Conservation (phyloP, 768 basidiomycete genomes). For the Termitomyces sp. region DNA sequence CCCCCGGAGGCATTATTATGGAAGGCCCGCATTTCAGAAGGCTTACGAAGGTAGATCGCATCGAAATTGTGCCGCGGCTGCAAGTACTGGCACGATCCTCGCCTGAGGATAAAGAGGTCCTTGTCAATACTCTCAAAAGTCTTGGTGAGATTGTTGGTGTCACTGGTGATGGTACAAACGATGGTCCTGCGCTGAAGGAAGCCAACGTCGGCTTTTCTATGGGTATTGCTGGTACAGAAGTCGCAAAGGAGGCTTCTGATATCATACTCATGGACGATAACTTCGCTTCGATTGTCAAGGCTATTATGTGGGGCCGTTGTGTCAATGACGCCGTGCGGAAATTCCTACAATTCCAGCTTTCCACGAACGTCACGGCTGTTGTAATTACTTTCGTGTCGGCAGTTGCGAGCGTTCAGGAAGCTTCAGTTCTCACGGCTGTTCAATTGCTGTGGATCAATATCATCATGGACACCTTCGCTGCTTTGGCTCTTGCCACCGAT, state of each 20-base stretch:
- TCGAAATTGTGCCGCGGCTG: constrained; percentile 83
- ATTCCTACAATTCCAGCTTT: constrained; percentile 94
- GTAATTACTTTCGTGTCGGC: constrained; percentile 90
- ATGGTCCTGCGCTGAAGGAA: constrained; percentile 92
- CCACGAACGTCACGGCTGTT: constrained; percentile 94
- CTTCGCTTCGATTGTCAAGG: constrained; percentile 92
- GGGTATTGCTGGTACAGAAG: constrained; percentile 95
- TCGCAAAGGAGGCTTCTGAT: constrained; percentile 98
- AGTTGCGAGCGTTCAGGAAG: constrained; percentile 68
- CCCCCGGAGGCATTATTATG: constrained; percentile 92
- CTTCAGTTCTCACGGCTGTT: constrained; percentile 89
- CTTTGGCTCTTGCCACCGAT: constrained; percentile 95
- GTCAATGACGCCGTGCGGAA: constrained; percentile 98
- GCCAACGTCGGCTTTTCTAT: constrained; percentile 97
- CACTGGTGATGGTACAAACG: constrained; percentile 97
- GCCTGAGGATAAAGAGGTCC: constrained; percentile 92
- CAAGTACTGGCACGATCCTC: constrained; percentile 97
- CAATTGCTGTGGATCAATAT: constrained; percentile 99
- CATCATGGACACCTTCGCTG: constrained; percentile 98
- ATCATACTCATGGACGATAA: constrained; percentile 99
- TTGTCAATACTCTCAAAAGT: constrained; percentile 82
- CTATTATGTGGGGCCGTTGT: constrained; percentile 98
- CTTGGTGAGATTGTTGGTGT: constrained; percentile 92
- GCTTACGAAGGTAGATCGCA: constrained; percentile 60
- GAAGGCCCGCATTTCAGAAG: constrained; percentile 92